Evolutionary conservation across 1,284 basidiomycete species (phyloP), one percentile per base, ranked within the genome.

Genomic region (Golubevia pallescens): DNA sequence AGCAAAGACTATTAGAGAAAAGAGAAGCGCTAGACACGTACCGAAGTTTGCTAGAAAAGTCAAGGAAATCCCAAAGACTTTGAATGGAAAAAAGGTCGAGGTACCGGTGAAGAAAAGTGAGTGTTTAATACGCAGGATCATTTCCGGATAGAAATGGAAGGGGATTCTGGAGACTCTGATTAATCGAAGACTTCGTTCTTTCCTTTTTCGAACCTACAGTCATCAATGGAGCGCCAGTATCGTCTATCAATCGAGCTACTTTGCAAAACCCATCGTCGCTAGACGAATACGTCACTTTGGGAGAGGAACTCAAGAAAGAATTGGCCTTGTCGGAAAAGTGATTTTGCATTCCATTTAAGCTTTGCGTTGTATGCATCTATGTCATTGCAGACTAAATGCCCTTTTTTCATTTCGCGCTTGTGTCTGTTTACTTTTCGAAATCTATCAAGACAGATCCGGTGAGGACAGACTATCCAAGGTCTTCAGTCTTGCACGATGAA

Each of bases 41-140:
- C 83, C 81, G 13, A 69, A 67, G 58, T 84, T 92, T 89, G 90
- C 93, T 67, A 86, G 92, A 16, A 89, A 90, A 78, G 91, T 91
- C 2, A 71, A 84, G 8, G 93, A 93, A 82, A 89, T 93, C 28
- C 93, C 93, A 13, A 69, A 93, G 84, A 95, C 93, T 13, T 87
- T 94, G 62, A 95, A 94, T 72, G 91, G 92, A 38, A 95, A 95
- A 84, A 89, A 91, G 56, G 92, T 94, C 60, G 93, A 95, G 85
- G 91, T 93, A 10, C 89, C 92, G 7, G 90, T 92, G 34, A 93
- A 92, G 86, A 93, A 93, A 58, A 59, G 78, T 83, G 62, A 60
- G 74, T 78, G 7, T 21, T 54, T 13, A 32, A 23, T 56, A 51
- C 57, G 42, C 20, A 19, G 51, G 52, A 68, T 63, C 56, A 63